These are phyloP conservation scores for Aspergillus biplanus DNA, from an alignment of 495 filamentous ascomycete species.

Conservation along the genomic window DNA sequence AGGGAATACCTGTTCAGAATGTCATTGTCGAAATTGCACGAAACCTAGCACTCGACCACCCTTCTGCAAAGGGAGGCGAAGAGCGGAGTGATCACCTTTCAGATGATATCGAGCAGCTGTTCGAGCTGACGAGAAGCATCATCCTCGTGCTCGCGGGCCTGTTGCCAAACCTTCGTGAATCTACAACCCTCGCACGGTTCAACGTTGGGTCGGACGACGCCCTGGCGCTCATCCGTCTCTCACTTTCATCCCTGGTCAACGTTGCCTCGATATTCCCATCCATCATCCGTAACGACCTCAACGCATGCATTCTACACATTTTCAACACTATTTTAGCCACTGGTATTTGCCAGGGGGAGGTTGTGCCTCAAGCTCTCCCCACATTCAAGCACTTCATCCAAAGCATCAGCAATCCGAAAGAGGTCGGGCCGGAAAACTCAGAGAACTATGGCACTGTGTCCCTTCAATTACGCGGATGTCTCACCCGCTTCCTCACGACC, in stretches of 20 bases:
- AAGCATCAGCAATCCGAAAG: constrained; percentile 60
- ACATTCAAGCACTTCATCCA: constrained; percentile 90
- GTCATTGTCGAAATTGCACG: constrained; percentile 92
- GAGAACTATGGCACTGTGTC: constrained; percentile 43
- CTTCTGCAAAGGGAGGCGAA: constrained; percentile 75
- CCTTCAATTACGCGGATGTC: constrained; percentile 70
- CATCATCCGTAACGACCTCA: constrained; percentile 94
- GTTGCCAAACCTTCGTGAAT: constrained; percentile 82
- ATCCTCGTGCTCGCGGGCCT: constrained; percentile 87
- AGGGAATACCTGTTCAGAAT: constrained; percentile 83
- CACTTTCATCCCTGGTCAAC: constrained; percentile 87
- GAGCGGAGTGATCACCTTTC: constrained; percentile 74
- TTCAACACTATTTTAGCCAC: constrained; percentile 92
- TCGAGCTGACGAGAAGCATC: constrained; percentile 93
- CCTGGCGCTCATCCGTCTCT: constrained; percentile 73
- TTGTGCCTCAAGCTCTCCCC: constrained; percentile 88
- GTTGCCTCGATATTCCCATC: constrained; percentile 93
- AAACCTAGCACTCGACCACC: constrained; percentile 86
- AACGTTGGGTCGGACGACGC: constrained; percentile 73
- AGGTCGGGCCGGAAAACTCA: constrained; percentile 32
- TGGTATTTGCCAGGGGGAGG: constrained; percentile 78
- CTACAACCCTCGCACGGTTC: constrained; percentile 68
- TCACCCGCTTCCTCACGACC: constrained; percentile 78
- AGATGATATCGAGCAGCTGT: constrained; percentile 97
- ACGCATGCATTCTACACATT: constrained; percentile 96